Conservation (phyloP, 495 filamentous ascomycete genomes). For the Tuber indicum region DNA sequence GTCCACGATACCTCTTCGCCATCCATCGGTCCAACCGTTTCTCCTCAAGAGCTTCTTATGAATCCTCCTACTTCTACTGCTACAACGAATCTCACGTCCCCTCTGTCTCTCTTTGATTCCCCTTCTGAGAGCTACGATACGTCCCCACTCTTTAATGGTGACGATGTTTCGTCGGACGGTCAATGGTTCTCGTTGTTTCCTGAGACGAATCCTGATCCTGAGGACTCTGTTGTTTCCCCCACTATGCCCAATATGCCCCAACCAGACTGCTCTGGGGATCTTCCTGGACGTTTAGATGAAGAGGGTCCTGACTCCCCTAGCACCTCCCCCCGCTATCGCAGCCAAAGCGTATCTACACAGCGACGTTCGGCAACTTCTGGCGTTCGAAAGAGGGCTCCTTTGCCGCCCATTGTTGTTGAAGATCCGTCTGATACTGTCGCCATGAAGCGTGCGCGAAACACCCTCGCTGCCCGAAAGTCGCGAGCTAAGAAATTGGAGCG, state of each 20-base stretch:
- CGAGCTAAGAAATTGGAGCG: constrained; percentile 72
- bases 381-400: constrained; percentile 69
- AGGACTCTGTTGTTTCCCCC: constrained; percentile 42
- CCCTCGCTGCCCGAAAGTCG: constrained; percentile 89
- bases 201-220: constrained; percentile 44
- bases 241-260: constrained; percentile 44
- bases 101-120: constrained; percentile 66
- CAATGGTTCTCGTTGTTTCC: constrained; percentile 67
- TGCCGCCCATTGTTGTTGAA: constrained; percentile 68
- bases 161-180: constrained; percentile 44
- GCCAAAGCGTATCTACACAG: constrained; percentile 47
- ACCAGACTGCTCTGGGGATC: constrained; percentile 42
- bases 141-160: constrained; percentile 60
- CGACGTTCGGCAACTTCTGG: constrained; percentile 66
- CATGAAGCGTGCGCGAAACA: constrained; percentile 92
- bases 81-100: constrained; percentile 80
- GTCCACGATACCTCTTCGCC: constrained; percentile 47
- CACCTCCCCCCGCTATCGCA: constrained; percentile 47
- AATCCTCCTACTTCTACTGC: constrained; percentile 78
- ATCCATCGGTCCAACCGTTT: constrained; percentile 58
- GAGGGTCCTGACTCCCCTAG: constrained; percentile 43
- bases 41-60: constrained; percentile 72
- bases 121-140: constrained; percentile 66
- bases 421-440: constrained; percentile 66
- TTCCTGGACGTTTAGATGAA: constrained; percentile 41